Conservation (phyloP, 495 filamentous ascomycete species). For the Penicillium chermesinum region DNA sequence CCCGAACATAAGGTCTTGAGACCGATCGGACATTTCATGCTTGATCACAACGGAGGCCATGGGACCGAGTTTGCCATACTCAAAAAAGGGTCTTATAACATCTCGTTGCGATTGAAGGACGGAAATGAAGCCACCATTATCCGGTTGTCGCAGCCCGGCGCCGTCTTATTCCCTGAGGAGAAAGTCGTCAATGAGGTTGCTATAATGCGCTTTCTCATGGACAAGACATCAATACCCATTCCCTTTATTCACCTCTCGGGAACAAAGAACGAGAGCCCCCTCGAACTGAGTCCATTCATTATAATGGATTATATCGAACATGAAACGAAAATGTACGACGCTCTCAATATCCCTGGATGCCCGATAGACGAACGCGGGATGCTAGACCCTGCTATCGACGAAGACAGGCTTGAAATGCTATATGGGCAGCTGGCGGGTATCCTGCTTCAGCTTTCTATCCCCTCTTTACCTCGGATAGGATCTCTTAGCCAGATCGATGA, state of each 20-base stretch:
- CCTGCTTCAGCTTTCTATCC: constrained; percentile 33
- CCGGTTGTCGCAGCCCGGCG: constrained; percentile 8
- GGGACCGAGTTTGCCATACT: constrained; percentile 9
- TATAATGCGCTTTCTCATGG: constrained; percentile 36
- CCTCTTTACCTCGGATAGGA: constrained; percentile 29
- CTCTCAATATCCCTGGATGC: constrained; percentile 22
- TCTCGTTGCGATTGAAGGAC: constrained; percentile 12
- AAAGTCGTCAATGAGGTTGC: constrained; percentile 37
- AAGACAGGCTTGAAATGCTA: constrained; percentile 21
- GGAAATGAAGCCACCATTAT: constrained; percentile 6
- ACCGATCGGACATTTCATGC: constrained; percentile 10
- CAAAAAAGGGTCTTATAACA: constrained; percentile 13
- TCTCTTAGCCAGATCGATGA: constrained; percentile 27
- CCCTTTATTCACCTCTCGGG: constrained; percentile 33
- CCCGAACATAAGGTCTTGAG: constrained; percentile 4
- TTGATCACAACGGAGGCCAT: constrained; percentile 5
- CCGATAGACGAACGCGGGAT: constrained; percentile 8
- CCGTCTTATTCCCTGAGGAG: constrained; percentile 28
- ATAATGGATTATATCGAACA: constrained; percentile 35
- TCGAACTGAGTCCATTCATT: constrained; percentile 36
- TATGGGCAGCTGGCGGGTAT: constrained; percentile 28
- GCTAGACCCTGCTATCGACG: constrained; percentile 28
- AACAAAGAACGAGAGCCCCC: constrained; percentile 16
- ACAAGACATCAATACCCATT: constrained; percentile 33
- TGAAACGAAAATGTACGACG: constrained; percentile 19